phyloP scores from a whole-genome alignment of 2,329 filamentous ascomycete species.

The Alternaria panax region DNA sequence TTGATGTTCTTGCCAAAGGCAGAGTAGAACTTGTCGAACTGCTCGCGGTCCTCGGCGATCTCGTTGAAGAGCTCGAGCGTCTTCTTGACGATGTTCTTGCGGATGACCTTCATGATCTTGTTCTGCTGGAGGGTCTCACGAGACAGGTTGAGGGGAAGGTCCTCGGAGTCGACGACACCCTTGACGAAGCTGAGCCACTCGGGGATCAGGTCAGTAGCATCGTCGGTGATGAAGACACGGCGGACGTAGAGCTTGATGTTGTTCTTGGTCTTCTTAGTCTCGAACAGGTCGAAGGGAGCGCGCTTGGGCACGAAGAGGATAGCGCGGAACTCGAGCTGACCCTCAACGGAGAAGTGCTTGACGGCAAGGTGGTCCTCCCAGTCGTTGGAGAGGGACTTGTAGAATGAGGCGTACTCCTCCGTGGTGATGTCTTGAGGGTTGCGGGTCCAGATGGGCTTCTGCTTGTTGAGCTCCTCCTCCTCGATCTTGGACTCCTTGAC shows the following conservation, averaged over 20 bases:
- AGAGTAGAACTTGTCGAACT: slow-evolving; percentile 99
- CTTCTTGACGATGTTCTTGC: slow-evolving; percentile 99
- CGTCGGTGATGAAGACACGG: slow-evolving; percentile 99
- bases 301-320: slow-evolving; percentile 99
- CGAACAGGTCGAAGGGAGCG: slow-evolving; percentile 98
- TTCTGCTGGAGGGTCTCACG: slow-evolving; percentile 99
- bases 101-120: slow-evolving; percentile 99
- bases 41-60: slow-evolving; percentile 99
- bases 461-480: slow-evolving; percentile 99
- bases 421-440: slow-evolving; percentile 94
- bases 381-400: slow-evolving; percentile 99
- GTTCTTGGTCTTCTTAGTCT: slow-evolving; percentile 99
- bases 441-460: slow-evolving; percentile 99
- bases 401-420: slow-evolving; percentile 98
- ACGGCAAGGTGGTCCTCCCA: slow-evolving; percentile 99
- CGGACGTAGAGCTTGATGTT: slow-evolving; percentile 99
- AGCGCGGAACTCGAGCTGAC: slow-evolving; percentile 99
- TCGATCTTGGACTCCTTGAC: slow-evolving; percentile 98
- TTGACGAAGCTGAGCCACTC: slow-evolving; percentile 99
- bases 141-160: slow-evolving; percentile 98
- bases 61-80: slow-evolving; percentile 98
- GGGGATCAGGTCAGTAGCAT: slow-evolving; percentile 97
- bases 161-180: slow-evolving; percentile 99
- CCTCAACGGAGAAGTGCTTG: slow-evolving; percentile 99
- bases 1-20: slow-evolving; percentile 99